A percentile compares a stretch with the other conserved stretches of the same genome.
phyloP scores from a whole-genome alignment of 345 rosid species.

The Pseudoturritis turrita region DNA sequence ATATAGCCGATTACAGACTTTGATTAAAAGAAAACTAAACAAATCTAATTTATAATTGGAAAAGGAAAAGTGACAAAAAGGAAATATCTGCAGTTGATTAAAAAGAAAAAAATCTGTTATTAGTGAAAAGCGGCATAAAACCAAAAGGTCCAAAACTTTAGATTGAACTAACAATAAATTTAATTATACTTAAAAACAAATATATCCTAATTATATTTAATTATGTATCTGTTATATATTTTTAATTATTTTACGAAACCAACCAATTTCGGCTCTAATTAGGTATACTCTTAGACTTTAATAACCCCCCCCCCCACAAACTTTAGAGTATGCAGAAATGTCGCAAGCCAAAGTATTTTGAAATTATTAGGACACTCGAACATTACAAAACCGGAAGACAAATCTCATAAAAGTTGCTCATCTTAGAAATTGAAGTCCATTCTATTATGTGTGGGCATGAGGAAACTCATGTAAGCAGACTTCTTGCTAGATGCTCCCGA shows the following conservation, averaged over 20 bases:
- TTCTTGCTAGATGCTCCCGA: constrained; percentile 32
- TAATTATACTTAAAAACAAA: too few species aligned
- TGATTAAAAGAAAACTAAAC: too few species aligned
- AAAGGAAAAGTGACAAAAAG: too few species aligned
- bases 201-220: too few species aligned
- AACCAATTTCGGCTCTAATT: background rate
- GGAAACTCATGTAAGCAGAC: constrained; percentile 31
- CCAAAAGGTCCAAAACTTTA: too few species aligned
- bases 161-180: too few species aligned
- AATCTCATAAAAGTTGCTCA: background rate
- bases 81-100: too few species aligned
- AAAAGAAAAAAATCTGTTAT: too few species aligned
- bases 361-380: constrained; percentile 4
- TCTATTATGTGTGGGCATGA: background rate
- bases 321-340: background rate
- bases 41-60: too few species aligned
- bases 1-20: too few species aligned
- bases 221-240: too few species aligned
- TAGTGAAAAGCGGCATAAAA: too few species aligned
- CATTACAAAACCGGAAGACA: background rate
- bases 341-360: background rate
- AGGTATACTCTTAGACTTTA: background rate
- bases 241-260: background rate
- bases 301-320: background rate
- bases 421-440: background rate